Percentiles rank a stretch among this genome's conserved stretches.
Conservation (phyloP, 179 eudicot genomes). For the Camellia oleifera region DNA sequence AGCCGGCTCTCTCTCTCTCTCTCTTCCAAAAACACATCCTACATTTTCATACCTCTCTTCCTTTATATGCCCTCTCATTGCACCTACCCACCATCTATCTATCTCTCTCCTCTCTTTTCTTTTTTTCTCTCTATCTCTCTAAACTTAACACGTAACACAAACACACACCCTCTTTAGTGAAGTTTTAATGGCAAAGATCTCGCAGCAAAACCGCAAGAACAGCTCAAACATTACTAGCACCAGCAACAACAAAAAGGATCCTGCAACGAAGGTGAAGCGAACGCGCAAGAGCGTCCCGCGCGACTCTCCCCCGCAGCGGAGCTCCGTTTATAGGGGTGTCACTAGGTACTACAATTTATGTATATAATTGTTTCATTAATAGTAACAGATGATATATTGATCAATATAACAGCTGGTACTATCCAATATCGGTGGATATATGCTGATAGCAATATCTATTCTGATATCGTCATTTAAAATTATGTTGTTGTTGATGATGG, state of each 20-base stretch:
- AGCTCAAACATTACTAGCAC: constrained; percentile 14
- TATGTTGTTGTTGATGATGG: background rate
- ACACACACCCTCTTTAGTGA: background rate
- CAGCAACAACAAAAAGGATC: background rate
- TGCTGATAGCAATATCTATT: too few species aligned
- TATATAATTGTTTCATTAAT: too few species aligned
- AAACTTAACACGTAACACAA: too few species aligned
- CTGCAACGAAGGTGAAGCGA: constrained; percentile 33
- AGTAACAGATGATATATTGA: too few species aligned
- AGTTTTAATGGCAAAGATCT: constrained; percentile 31
- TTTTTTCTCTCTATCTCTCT: background rate
- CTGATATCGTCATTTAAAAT: too few species aligned
- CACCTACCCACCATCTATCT: background rate
- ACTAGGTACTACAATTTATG: constrained; percentile 17
- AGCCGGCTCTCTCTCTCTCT: background rate
- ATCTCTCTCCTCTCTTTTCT: background rate
- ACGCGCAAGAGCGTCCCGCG: constrained; percentile 54
- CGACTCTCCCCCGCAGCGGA: constrained; percentile 66
- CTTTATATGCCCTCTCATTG: background rate
- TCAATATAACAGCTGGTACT: too few species aligned
- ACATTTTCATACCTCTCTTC: background rate
- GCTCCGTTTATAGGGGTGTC: constrained; percentile 57
- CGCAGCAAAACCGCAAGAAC: constrained; percentile 24
- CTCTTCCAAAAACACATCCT: background rate
- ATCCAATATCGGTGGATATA: too few species aligned